phyloP scores from a whole-genome alignment of 2,329 filamentous ascomycete species.

The Penicillium sumatraense region DNA sequence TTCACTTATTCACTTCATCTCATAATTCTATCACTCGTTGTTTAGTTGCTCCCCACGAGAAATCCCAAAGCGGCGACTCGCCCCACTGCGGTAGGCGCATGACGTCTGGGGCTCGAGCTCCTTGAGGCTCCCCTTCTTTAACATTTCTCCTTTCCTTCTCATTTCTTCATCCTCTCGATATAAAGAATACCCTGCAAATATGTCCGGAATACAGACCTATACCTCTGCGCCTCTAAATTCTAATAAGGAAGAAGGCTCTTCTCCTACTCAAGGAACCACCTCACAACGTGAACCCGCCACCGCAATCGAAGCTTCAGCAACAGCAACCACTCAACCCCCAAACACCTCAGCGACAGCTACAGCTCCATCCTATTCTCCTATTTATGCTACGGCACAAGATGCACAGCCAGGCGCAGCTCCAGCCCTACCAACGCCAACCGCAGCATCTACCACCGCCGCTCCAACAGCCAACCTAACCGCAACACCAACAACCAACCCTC shows the following conservation, averaged over 20 bases:
- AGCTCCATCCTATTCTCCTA: constrained; percentile 39
- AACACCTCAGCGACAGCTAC: constrained; percentile 27
- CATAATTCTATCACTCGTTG: background rate
- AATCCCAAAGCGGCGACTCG: constrained; percentile 15
- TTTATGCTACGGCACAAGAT: constrained; percentile 28
- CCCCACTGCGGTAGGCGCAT: constrained; percentile 27
- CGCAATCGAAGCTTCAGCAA: constrained; percentile 19
- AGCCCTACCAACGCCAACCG: constrained; percentile 31
- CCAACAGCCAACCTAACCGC: constrained; percentile 22
- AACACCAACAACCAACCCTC: constrained; percentile 28
- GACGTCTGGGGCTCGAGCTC: constrained; percentile 24
- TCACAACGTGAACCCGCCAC: constrained; percentile 28
- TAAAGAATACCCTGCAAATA: constrained; percentile 6
- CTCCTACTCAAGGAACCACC: constrained; percentile 19
- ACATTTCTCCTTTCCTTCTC: background rate
- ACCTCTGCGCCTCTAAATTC: constrained; percentile 33
- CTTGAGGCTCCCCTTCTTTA: constrained; percentile 14
- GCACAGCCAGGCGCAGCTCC: constrained; percentile 50
- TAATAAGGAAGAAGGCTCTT: constrained; percentile 20
- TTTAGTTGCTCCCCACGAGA: background rate
- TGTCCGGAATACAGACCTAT: constrained; percentile 34
- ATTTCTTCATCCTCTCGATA: background rate
- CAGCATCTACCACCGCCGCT: constrained; percentile 2
- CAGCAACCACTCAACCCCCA: constrained; percentile 13
- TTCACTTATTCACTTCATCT: too few relatives aligned